phyloP scores from a whole-genome alignment of 2,329 filamentous ascomycete genomes.

The Teratosphaeria epicoccoides region DNA sequence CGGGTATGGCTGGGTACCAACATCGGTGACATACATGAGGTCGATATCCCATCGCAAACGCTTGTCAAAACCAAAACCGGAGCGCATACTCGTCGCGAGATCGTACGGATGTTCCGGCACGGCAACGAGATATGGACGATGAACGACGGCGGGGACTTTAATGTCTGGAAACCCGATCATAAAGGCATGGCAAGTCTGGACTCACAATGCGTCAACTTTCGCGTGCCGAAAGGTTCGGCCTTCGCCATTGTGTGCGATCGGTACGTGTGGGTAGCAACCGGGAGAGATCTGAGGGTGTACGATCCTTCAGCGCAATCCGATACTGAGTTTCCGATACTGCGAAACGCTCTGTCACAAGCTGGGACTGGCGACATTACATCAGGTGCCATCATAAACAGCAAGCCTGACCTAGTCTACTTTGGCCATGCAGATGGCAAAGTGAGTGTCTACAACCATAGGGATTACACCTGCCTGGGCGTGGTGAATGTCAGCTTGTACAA shows the following conservation, averaged over 20 bases:
- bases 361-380: constrained; percentile 79
- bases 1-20: constrained; percentile 85
- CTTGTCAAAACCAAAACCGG: constrained; percentile 57
- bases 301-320: constrained; percentile 59
- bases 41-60: constrained; percentile 66
- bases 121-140: constrained; percentile 87
- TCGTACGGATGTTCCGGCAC: constrained; percentile 77
- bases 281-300: constrained; percentile 80
- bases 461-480: constrained; percentile 67
- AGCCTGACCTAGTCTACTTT: constrained; percentile 73
- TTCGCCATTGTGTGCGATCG: constrained; percentile 82
- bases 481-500: constrained; percentile 89
- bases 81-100: constrained; percentile 67
- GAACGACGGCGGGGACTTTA: constrained; percentile 76
- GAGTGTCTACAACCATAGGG: constrained; percentile 72
- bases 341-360: constrained; percentile 58
- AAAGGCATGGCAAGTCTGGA: constrained; percentile 65
- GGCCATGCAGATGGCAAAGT: constrained; percentile 91
- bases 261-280: constrained; percentile 76
- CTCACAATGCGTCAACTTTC: constrained; percentile 64
- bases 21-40: constrained; percentile 76
- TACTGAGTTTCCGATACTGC: constrained; percentile 62
- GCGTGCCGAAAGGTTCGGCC: constrained; percentile 68
- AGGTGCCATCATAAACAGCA: constrained; percentile 62
- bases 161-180: constrained; percentile 71